Evolutionary conservation across 176 grass and related monocot genomes (phyloP).

Genomic region (Oryza glumipatula): DNA sequence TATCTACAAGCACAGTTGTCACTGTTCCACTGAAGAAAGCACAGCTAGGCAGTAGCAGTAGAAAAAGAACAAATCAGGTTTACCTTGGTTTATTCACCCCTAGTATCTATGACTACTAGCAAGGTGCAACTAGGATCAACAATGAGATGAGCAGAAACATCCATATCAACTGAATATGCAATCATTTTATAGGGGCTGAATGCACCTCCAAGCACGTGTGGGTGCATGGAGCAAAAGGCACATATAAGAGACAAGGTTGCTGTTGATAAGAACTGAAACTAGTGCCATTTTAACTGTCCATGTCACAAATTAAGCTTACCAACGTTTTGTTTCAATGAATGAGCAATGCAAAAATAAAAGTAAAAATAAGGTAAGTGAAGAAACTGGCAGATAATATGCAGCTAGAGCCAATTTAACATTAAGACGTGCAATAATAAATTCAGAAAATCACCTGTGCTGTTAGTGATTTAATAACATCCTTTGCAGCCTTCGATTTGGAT

Average conservation of each 20-base stretch:
- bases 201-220: neutral
- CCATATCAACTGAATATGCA: neutral
- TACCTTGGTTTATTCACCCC: neutral
- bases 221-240: neutral
- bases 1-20: neutral
- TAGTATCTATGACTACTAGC: neutral
- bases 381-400: constrained; percentile 7
- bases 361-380: neutral
- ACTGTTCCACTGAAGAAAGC: neutral
- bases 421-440: neutral
- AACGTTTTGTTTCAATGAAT: neutral
- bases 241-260: neutral
- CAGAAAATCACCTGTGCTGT: constrained; percentile 72
- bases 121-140: neutral
- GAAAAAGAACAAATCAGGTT: neutral
- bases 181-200: neutral
- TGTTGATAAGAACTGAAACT: neutral
- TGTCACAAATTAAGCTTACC: neutral
- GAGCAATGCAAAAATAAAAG: constrained; percentile 1
- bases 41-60: neutral
- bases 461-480: constrained; percentile 93
- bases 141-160: neutral
- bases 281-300: neutral
- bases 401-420: neutral
- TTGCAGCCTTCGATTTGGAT: constrained; percentile 77